A percentile compares a stretch with the other conserved stretches of the same genome.
These are phyloP conservation scores for Talaromyces adpressus DNA, from an alignment of 495 filamentous ascomycete genomes.

Conservation along the genomic window DNA sequence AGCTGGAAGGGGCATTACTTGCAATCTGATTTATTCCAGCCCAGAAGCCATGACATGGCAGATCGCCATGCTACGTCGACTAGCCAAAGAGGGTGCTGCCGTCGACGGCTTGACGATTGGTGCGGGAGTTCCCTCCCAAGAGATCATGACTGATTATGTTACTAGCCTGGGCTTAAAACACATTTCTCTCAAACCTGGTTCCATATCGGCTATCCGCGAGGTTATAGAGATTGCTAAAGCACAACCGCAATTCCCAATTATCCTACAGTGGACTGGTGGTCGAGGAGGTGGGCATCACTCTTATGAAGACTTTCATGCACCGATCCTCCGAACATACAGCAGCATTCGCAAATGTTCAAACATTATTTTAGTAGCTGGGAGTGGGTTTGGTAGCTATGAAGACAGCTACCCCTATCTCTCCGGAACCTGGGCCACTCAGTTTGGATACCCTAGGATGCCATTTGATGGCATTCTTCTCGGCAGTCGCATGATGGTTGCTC, in stretches of 20 bases:
- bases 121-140: constrained; percentile 42
- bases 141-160: constrained; percentile 38
- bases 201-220: constrained; percentile 32
- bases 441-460: constrained; percentile 37
- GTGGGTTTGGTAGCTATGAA: constrained; percentile 39
- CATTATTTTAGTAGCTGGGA: constrained; percentile 42
- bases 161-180: constrained; percentile 37
- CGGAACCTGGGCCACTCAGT: constrained; percentile 32
- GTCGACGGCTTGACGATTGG: constrained; percentile 39
- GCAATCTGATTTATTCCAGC: constrained; percentile 33
- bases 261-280: constrained; percentile 46
- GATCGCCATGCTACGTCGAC: constrained; percentile 18
- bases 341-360: constrained; percentile 35
- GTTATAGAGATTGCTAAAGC: constrained; percentile 39
- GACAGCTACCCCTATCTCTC: constrained; percentile 41
- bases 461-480: constrained; percentile 44
- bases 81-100: constrained; percentile 15
- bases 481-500: constrained; percentile 42
- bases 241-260: constrained; percentile 37
- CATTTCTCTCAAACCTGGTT: constrained; percentile 44
- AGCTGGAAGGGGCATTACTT: constrained; percentile 25
- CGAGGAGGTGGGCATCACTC: constrained; percentile 46
- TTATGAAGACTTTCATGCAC: constrained; percentile 44
- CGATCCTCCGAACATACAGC: constrained; percentile 36
- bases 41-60: constrained; percentile 31